Evolutionary conservation across 495 filamentous ascomycete genomes (phyloP), one percentile per base, ranked within the genome.

Genomic region (Cryomyces minteri): DNA sequence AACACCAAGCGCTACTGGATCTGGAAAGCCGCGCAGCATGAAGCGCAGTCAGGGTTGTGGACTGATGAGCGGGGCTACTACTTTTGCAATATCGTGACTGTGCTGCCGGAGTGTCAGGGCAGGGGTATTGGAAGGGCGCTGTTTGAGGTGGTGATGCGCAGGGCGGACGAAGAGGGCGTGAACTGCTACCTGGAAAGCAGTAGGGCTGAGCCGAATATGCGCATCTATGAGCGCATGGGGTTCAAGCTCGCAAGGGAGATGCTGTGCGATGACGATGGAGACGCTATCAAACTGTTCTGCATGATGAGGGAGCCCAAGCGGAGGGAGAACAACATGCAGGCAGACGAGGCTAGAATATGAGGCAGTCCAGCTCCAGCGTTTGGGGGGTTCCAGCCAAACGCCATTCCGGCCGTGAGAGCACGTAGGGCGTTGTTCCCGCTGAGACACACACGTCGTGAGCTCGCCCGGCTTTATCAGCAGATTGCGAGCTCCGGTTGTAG

Each of bases 51-150:
- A 7, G 58, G 67, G 41, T 61, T 79, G 6, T 79, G 76, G 76
- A 68, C 65, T 8, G 72, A 76, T 54, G 61, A 67, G 4, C 59
- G 56, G 5, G 78, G 78, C 0, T 82, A 82, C 54, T 81, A 80
- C 49, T 82, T 81, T 49, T 74, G 77, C 48, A 82, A 80, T 55
- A 74, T 81, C 43, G 67, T 82, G 46, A 74, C 74, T 3, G 77
- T 81, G n/a, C 57, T 67, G 28, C 70, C 74, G 2, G 63, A 69
- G 40, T 67, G 65, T 48, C 73, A 79, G 49, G 71, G 72, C 2
- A 69, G 62, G 55, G 77, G 78, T 0, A 64, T 81, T 4, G 78
- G 77, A 4, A 68, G 69, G 47, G 59, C 62, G 46, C 58, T 82
- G 43, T 72, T 80, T 55, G 60, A 72, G 53, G 57, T 64, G 32